phyloP scores from a whole-genome alignment of 2,329 filamentous ascomycete genomes.

The Herpotrichia juniperi region DNA sequence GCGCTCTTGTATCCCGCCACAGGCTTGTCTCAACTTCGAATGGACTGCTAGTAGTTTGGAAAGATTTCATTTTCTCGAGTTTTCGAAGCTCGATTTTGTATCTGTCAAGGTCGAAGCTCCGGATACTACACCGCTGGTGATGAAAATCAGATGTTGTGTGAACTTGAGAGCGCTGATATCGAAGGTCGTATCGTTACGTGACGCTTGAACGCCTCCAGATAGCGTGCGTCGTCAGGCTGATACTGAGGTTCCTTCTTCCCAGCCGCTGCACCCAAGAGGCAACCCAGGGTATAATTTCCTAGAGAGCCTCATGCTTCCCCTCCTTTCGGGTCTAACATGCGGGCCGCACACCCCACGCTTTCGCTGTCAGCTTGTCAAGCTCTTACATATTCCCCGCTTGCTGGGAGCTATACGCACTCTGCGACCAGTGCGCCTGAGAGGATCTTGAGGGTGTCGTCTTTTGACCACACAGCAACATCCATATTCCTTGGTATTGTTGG shows the following conservation, averaged over 20 bases:
- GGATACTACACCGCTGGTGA: not conserved
- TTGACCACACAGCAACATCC: too few species aligned
- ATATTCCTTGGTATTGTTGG: too few species aligned
- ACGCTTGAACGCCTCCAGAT: constrained; percentile 20
- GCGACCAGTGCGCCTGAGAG: not conserved
- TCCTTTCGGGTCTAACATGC: constrained; percentile 2
- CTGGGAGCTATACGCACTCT: not conserved
- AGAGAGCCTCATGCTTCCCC: constrained; percentile 14
- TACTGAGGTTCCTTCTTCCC: constrained; percentile 8
- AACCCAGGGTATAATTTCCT: constrained; percentile 13
- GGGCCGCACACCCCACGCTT: constrained; percentile 15
- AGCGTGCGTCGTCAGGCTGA: constrained; percentile 9
- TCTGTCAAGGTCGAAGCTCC: constrained; percentile 1
- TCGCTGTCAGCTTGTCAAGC: constrained; percentile 10
- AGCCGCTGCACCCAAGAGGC: constrained; percentile 11
- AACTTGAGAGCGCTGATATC: not conserved
- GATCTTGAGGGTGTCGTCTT: too few species aligned
- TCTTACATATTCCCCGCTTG: constrained; percentile 3
- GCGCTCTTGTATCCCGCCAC: constrained; percentile 23
- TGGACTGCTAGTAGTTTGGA: not conserved
- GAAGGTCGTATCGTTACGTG: constrained; percentile 12
- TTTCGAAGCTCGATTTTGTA: constrained; percentile 2
- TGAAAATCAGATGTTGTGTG: not conserved
- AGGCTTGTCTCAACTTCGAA: constrained; percentile 29
- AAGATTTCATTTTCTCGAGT: not conserved